Base-by-base conservation (phyloP, 1,284 basidiomycete genomes). In the Puccinia coronata region DNA sequence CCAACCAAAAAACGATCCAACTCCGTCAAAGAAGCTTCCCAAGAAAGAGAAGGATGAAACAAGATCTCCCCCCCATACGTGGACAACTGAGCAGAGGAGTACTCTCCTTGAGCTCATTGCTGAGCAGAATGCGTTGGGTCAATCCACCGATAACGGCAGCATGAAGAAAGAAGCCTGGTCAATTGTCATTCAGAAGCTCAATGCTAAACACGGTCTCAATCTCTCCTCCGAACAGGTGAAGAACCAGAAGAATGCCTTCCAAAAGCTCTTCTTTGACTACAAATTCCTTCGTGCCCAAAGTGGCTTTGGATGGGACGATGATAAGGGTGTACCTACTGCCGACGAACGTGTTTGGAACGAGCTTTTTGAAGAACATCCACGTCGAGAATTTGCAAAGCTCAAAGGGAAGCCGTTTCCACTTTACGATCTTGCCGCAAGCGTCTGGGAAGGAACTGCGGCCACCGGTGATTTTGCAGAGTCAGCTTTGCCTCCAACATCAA, bases 291-390 rank as follows among this genome's bases (percentile, higher is more conserved):
- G 36, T 1, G 23, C 43, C 43, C 39, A 67, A 25, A 25, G 23
- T 41, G 39, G 65, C 39, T 67, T 67, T 43, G 65, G 39, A 12
- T 67, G 65, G 65, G 65, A 67, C 20, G 12, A 41, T 18, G 39
- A 43, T n/a, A 6, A n/a, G 20, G 23, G 2, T 6, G 18, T 25
- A 39, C 20, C 47, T 14, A 47, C 36, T 14, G 39, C 65, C 20
- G 39, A 67, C 14, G 23, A 11, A 2, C 8, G 9, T 1, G 25
- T 31, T 1, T 67, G 65, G 61, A 41, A 41, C 11, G 23, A 67
- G n/a, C 39, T 67, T 1, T 8, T 67, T 41, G 39, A 41, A 43
- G 65, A 20, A 23, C 65, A 67, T 67, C 65, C 65, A 3, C 39
- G 16, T 3, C 6, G 39, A 1, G 18, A 47, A n/a, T 67, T 67